phyloP scores from a whole-genome alignment of 257 asterid genomes.

The Sherardia arvensis region DNA sequence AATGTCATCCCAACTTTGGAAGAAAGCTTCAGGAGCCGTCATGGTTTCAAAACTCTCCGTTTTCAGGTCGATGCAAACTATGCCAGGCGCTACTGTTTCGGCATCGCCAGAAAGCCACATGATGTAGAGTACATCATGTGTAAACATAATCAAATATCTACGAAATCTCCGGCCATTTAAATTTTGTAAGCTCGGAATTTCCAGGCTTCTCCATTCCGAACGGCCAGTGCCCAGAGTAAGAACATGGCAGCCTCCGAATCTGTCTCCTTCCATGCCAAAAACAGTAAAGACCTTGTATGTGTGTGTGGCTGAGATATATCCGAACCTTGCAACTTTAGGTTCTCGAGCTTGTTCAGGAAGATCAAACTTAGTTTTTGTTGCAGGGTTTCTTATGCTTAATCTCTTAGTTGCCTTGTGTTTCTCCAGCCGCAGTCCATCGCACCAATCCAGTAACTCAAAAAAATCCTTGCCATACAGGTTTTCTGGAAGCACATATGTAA shows the following conservation, averaged over 20 bases:
- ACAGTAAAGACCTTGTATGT: too few species aligned
- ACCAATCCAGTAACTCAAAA: not conserved
- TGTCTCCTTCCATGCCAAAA: too few species aligned
- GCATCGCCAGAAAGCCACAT: not conserved
- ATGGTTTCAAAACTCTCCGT: conserved; percentile 11
- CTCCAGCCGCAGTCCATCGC: conserved; percentile 4
- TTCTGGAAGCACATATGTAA: not conserved
- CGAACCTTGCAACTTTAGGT: too few species aligned
- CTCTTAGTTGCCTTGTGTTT: not conserved
- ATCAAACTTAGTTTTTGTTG: too few species aligned
- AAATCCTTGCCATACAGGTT: not conserved
- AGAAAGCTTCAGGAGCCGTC: not conserved
- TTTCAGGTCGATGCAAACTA: conserved; percentile 23
- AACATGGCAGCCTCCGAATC: too few species aligned
- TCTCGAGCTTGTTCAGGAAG: conserved; percentile 7
- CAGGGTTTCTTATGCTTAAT: not conserved
- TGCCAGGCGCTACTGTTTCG: not conserved
- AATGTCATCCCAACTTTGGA: not conserved
- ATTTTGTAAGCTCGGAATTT: too few species aligned
- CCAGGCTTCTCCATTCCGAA: too few species aligned
- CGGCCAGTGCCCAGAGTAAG: too few species aligned
- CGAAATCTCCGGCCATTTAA: too few species aligned
- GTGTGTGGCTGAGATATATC: too few species aligned
- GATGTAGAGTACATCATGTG: too few species aligned
- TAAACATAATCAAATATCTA: too few species aligned